Percentiles rank a stretch among this genome's conserved stretches.
Conservation (phyloP, 768 basidiomycete species). For the Mycena capillaripes region DNA sequence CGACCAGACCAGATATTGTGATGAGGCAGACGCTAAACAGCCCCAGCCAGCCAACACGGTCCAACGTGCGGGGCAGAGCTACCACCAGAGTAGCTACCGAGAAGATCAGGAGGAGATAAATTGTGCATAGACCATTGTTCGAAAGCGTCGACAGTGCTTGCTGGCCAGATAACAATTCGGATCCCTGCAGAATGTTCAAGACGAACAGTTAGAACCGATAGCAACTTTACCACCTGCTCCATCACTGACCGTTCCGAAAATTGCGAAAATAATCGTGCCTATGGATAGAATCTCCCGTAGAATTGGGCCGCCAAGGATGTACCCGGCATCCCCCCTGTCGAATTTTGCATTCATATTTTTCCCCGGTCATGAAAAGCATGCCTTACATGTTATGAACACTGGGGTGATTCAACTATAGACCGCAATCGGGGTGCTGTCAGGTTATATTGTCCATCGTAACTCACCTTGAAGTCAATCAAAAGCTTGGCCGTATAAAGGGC, state of each 20-base stretch:
- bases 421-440: background rate
- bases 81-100: slow-evolving; percentile 56
- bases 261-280: slow-evolving; percentile 66
- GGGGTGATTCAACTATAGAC: slow-evolving; percentile 59
- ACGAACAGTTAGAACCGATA: background rate
- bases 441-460: slow-evolving; percentile 59
- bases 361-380: background rate
- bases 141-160: slow-evolving; percentile 65
- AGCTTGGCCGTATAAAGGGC: slow-evolving; percentile 66
- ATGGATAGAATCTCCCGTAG: slow-evolving; percentile 59
- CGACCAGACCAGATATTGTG: slow-evolving; percentile 59
- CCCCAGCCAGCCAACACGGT: slow-evolving; percentile 62
- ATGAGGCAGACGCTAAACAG: slow-evolving; percentile 59
- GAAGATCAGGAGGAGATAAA: slow-evolving; percentile 62
- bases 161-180: slow-evolving; percentile 65
- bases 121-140: slow-evolving; percentile 62
- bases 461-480: slow-evolving; percentile 69
- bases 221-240: too few relatives aligned
- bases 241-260: slow-evolving; percentile 55
- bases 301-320: slow-evolving; percentile 62
- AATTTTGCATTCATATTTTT: background rate
- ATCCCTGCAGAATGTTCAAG: slow-evolving; percentile 51
- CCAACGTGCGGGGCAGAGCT: slow-evolving; percentile 63
- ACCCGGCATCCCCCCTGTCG: slow-evolving; percentile 64
- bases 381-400: slow-evolving; percentile 66